These are phyloP conservation scores for Populus nigra DNA, from an alignment of 345 rosid species.

Conservation along the genomic window DNA sequence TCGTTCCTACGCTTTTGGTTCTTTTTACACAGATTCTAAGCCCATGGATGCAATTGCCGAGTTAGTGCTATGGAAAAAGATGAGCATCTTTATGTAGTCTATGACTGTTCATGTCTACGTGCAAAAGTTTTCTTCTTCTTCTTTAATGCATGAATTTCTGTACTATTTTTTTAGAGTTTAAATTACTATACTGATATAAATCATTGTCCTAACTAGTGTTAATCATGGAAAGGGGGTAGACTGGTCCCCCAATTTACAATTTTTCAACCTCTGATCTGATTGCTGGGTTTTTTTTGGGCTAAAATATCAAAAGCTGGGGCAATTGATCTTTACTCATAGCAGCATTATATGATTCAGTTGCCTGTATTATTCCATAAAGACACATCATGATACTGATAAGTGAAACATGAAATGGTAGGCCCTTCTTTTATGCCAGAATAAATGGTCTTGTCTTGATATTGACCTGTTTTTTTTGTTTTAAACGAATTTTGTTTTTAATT, in stretches of 20 bases:
- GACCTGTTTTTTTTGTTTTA: no score
- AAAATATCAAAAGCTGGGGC: not conserved
- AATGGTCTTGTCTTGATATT: not conserved
- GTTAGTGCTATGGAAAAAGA: no score
- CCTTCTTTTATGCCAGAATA: not conserved
- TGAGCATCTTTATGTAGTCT: no score
- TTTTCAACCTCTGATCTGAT: not conserved
- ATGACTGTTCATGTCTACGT: no score
- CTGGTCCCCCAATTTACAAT: not conserved
- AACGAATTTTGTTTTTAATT: no score
- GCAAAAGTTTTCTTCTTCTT: no score
- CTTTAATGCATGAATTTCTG: not conserved
- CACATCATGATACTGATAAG: not conserved
- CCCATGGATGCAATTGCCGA: no score
- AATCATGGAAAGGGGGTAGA: not conserved
- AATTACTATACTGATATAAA: not conserved
- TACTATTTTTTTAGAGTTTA: not conserved
- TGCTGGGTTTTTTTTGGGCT: not conserved
- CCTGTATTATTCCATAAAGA: constrained; percentile 19
- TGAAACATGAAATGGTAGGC: not conserved
- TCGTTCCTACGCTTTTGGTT: no score
- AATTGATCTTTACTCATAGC: not conserved
- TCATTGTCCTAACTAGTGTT: not conserved
- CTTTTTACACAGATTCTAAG: no score
- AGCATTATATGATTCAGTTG: not conserved